phyloP scores from a whole-genome alignment of 306 rosid genomes.

The Bauhinia variegata region DNA sequence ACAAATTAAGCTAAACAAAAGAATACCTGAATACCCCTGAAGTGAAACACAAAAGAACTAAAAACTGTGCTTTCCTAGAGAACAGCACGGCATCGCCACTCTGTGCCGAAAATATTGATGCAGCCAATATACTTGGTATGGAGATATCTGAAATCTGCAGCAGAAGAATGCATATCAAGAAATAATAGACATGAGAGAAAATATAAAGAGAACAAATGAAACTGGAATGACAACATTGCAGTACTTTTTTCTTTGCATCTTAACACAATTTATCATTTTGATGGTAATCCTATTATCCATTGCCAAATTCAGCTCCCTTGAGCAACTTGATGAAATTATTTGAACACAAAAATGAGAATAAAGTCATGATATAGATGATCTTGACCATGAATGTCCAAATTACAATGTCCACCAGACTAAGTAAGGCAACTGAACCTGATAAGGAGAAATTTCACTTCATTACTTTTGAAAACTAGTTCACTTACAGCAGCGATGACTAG shows the following conservation, averaged over 20 bases:
- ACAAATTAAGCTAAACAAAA: conserved; percentile 29
- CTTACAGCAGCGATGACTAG: conserved; percentile 59
- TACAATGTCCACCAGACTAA: background rate
- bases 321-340: background rate
- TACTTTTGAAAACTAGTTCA: background rate
- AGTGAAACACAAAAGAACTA: conserved; percentile 58
- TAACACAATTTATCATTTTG: background rate
- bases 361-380: background rate
- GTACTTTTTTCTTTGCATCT: background rate
- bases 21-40: conserved; percentile 79
- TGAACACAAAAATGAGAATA: background rate
- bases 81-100: conserved; percentile 56
- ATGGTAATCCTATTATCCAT: background rate
- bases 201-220: conserved; percentile 14
- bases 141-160: conserved; percentile 78
- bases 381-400: background rate
- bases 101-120: conserved; percentile 75
- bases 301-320: background rate
- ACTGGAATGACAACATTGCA: background rate
- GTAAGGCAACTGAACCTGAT: background rate
- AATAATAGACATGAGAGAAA: conserved; percentile 13
- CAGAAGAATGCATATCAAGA: conserved; percentile 15
- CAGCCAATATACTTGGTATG: conserved; percentile 68
- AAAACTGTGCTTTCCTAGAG: conserved; percentile 50
- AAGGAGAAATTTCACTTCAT: background rate